Base-by-base conservation (phyloP, 2,329 filamentous ascomycete species). In the Oidium heveae region DNA sequence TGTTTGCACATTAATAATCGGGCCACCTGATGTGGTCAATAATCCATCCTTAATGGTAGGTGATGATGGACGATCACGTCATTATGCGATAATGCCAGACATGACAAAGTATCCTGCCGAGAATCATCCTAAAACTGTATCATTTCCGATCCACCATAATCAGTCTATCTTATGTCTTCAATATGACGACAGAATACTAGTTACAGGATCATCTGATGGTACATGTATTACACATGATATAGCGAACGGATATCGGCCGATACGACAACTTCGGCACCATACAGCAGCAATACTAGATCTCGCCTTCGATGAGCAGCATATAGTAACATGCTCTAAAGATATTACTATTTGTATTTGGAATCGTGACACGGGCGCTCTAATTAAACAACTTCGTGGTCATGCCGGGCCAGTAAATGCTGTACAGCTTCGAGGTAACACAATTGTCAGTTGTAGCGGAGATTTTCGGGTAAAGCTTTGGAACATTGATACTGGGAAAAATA, bases 251-350 rank as follows among this genome's bases (percentile, higher is more conserved):
- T 95, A 89, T 66, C 74, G 77, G 56, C 88, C 91, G 0, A 78
- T 94, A 57, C 80, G 77, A 52, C 82, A 86, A 34, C 79, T 98
- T 15, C 70, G 71, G 36, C 79, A 82, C 58, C 91, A 98, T 69
- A 78, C 77, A 6, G 86, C 86, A 4, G 89, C 91, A 53, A 88
- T 98, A 41, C 75, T 98, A 15, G 91, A 98, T 65, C 80, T 98
- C 10, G 89, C 86, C 59, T 89, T 98, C 59, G 87, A 98, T 65
- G 78, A 86, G 59, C 81, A 82, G 61, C 83, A 94, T 68, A 95
- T 98, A 62, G 83, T 96, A 53, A 95, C 89, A 5, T 98, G 91
- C 72, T 94, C 86, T 66, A 98, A 98, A 68, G 91, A 98, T 68
- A 80, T 82, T 43, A 88, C 77, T 58, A 94, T 98, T 64, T 93